Conservation (phyloP, 1,284 basidiomycete genomes). For the Hymenochaete sp. region DNA sequence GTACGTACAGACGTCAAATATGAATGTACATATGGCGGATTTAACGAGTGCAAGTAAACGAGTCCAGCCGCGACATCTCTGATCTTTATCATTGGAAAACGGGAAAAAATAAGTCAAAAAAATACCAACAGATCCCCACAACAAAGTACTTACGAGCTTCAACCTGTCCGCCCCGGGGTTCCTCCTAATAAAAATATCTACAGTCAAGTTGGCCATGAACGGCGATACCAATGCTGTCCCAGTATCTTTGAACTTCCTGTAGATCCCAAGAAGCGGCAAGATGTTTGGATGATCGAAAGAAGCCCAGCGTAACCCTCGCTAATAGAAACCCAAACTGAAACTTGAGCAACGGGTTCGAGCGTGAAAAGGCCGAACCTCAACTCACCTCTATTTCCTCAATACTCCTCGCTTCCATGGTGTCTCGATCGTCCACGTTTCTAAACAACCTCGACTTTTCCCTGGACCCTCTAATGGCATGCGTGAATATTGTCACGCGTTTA, state of each 20-base stretch:
- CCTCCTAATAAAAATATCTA: slow-evolving; percentile 1
- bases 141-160: slow-evolving; percentile 10
- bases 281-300: slow-evolving; percentile 15
- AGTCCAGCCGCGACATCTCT: slow-evolving; percentile 13
- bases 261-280: slow-evolving; percentile 11
- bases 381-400: no score
- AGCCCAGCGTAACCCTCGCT: slow-evolving; percentile 8
- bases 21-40: slow-evolving; percentile 15
- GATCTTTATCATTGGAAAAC: slow-evolving; percentile 8
- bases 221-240: slow-evolving; percentile 13
- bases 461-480: no score
- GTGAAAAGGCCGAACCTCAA: no score
- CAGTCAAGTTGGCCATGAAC: slow-evolving; percentile 12
- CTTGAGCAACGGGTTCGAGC: no score
- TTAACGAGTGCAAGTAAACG: slow-evolving; percentile 8
- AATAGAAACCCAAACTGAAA: no score
- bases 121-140: not conserved
- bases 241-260: slow-evolving; percentile 1
- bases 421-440: no score
- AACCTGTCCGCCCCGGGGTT: slow-evolving; percentile 16
- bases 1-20: not conserved
- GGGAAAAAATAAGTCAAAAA: not conserved
- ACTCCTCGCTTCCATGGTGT: no score
- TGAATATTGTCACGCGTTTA: slow-evolving; percentile 12
- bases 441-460: no score